Percentiles rank a stretch among this genome's conserved stretches.
These are phyloP conservation scores for Tulasnella sp. DNA, from an alignment of 768 basidiomycete species.

Conservation along the genomic window DNA sequence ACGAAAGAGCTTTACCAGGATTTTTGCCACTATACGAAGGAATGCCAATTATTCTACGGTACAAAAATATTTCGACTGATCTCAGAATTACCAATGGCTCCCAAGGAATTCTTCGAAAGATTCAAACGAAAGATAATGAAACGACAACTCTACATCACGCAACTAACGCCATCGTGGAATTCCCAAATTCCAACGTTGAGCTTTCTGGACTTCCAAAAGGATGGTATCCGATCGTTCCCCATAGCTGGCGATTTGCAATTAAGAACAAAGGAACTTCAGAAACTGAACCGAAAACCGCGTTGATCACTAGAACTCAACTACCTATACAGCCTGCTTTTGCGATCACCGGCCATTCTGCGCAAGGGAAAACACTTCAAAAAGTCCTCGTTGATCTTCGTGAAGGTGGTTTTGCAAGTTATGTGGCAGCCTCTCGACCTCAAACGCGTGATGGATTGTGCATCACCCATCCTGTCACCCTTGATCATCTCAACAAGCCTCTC, in stretches of 20 bases:
- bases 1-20: conserved; percentile 23
- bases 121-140: neutral
- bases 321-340: conserved; percentile 25
- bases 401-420: conserved; percentile 24
- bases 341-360: conserved; percentile 25
- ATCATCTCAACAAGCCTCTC: conserved; percentile 21
- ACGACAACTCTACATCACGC: neutral
- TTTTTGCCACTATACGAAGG: conserved; percentile 28
- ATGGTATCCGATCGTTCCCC: conserved; percentile 19
- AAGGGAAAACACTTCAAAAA: conserved; percentile 23
- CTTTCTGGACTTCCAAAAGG: conserved; percentile 17
- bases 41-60: conserved; percentile 30
- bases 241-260: conserved; percentile 14
- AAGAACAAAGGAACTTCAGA: too few relatives aligned
- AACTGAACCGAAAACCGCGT: neutral
- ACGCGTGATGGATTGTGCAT: conserved; percentile 21
- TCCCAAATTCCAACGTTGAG: conserved; percentile 19
- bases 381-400: conserved; percentile 21
- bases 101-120: conserved; percentile 21
- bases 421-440: conserved; percentile 24
- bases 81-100: conserved; percentile 25
- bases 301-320: conserved; percentile 18
- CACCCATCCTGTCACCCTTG: conserved; percentile 17
- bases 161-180: conserved; percentile 17
- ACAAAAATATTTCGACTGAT: conserved; percentile 24